phyloP scores from a whole-genome alignment of 352 stramenopile species.

The Phytophthora hybrid region DNA sequence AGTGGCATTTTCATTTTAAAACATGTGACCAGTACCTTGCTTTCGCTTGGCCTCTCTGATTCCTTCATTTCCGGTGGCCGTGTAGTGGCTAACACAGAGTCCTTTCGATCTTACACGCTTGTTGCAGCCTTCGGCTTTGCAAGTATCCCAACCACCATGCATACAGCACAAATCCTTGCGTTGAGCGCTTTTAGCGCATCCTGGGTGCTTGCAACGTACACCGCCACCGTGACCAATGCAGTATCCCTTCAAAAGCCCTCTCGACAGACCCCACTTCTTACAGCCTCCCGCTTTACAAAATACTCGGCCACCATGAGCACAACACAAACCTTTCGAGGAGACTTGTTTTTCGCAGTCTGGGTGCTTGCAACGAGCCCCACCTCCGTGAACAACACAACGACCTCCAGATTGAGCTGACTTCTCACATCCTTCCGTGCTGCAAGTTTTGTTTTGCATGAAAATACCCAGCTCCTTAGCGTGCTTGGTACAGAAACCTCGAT shows the following conservation, averaged over 20 bases:
- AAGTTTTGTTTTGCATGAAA: slow-evolving; percentile 20
- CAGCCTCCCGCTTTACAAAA: slow-evolving; percentile 32
- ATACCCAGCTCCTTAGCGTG: slow-evolving; percentile 32
- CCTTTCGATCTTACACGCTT: slow-evolving; percentile 28
- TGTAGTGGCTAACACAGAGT: slow-evolving; percentile 7
- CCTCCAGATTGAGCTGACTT: slow-evolving; percentile 31
- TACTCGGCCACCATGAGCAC: slow-evolving; percentile 26
- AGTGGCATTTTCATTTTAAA: too few relatives aligned
- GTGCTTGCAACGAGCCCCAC: slow-evolving; percentile 32
- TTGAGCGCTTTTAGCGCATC: slow-evolving; percentile 33
- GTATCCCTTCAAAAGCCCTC: slow-evolving; percentile 29
- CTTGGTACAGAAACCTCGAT: slow-evolving; percentile 29
- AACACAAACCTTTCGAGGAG: slow-evolving; percentile 33
- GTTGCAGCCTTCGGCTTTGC: slow-evolving; percentile 27
- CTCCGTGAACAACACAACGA: slow-evolving; percentile 26
- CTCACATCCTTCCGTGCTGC: slow-evolving; percentile 31
- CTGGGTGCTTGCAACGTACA: slow-evolving; percentile 28
- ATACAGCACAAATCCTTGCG: slow-evolving; percentile 34
- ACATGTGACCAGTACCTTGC: too few relatives aligned
- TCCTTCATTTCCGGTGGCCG: not conserved
- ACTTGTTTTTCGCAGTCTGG: slow-evolving; percentile 25
- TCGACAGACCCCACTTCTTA: slow-evolving; percentile 31
- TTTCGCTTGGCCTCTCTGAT: not conserved
- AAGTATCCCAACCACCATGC: slow-evolving; percentile 22
- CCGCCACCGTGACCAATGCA: slow-evolving; percentile 35